Evolutionary conservation across 805 yeast genomes (phyloP).

Genomic region (Cyberlindnera subsufficiens): DNA sequence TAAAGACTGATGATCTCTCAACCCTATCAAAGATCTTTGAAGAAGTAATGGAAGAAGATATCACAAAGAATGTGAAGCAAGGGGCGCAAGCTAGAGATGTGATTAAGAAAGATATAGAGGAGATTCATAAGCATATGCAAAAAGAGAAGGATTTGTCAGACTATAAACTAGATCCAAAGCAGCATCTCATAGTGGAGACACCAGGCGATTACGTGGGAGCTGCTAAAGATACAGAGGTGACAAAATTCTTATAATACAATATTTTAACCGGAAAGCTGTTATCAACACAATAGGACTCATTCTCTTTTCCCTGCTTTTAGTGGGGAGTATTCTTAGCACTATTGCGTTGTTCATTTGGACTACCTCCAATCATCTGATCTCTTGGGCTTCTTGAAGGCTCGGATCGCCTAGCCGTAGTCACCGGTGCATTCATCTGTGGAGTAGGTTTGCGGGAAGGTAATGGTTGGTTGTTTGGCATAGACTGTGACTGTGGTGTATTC

Average conservation of each 20-base stretch:
- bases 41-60: not conserved
- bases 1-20: not conserved
- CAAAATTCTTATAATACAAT: conserved; percentile 28
- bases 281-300: not conserved
- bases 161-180: conserved; percentile 27
- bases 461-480: conserved; percentile 18
- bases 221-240: conserved; percentile 31
- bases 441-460: not conserved
- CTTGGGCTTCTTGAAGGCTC: conserved; percentile 7
- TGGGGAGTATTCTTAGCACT: conserved; percentile 5
- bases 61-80: not conserved
- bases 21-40: not conserved
- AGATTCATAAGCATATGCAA: conserved; percentile 22
- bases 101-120: conserved; percentile 10
- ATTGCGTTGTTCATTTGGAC: conserved; percentile 11
- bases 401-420: conserved; percentile 7
- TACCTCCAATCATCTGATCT: conserved; percentile 3
- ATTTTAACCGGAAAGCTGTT: too few species aligned
- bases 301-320: not conserved
- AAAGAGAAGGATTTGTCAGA: conserved; percentile 23
- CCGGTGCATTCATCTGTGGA: conserved; percentile 6
- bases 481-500: conserved; percentile 11
- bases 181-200: conserved; percentile 31
- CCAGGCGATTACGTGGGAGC: conserved; percentile 35
- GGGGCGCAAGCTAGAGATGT: conserved; percentile 1